phyloP scores from a whole-genome alignment of 164 flowering plant species.

The Aristolochia contorta region DNA sequence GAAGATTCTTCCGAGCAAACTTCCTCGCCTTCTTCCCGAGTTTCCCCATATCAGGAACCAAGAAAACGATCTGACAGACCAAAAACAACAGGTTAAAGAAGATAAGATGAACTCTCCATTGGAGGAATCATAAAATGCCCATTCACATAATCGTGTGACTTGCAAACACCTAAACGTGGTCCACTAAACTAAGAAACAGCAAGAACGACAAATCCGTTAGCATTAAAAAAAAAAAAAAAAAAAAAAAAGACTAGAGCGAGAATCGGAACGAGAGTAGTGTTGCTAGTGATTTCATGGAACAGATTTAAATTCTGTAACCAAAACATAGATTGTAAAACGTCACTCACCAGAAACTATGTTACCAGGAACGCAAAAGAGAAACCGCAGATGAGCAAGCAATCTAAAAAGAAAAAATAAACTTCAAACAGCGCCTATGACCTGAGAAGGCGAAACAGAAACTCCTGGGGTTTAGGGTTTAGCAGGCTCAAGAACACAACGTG shows the following conservation, averaged over 20 bases:
- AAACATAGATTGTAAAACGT: too few species aligned
- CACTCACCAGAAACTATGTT: too few species aligned
- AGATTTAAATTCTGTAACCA: too few species aligned
- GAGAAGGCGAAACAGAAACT: slow-evolving; percentile 17
- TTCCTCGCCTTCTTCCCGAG: slow-evolving; percentile 93
- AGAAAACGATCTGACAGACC: neutral
- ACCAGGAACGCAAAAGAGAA: too few species aligned
- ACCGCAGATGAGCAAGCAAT: too few species aligned
- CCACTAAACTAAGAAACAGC: neutral
- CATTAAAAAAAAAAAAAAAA: too few species aligned
- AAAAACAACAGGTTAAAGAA: neutral
- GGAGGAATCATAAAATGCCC: neutral
- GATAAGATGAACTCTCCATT: neutral
- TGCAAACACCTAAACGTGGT: neutral
- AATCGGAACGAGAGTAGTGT: too few species aligned
- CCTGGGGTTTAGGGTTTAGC: neutral
- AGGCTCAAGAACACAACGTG: neutral
- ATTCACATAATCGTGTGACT: neutral
- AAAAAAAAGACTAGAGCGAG: too few species aligned
- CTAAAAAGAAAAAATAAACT: too few species aligned
- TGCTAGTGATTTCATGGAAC: too few species aligned
- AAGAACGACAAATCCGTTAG: neutral
- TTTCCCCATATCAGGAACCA: slow-evolving; percentile 47
- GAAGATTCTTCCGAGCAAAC: slow-evolving; percentile 89
- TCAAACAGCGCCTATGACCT: neutral